These are phyloP conservation scores for Kodamaea kaohsiungensis DNA, from an alignment of 805 yeast species.

Conservation along the genomic window DNA sequence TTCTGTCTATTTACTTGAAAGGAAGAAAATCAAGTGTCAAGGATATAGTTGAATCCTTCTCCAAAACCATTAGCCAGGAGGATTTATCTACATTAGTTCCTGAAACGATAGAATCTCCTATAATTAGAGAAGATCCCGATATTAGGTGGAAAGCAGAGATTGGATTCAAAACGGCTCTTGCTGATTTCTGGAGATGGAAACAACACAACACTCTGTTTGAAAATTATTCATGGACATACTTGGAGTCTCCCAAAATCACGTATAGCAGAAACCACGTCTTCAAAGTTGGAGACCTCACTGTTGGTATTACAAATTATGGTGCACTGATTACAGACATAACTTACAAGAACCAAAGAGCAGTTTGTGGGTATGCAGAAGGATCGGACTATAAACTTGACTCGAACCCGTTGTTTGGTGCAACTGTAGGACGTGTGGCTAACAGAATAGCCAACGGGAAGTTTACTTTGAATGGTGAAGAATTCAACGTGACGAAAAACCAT, in stretches of 20 bases:
- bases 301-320: conserved; percentile 50
- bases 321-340: conserved; percentile 48
- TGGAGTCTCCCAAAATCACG: conserved; percentile 21
- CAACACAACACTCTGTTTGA: conserved; percentile 57
- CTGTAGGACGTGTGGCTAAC: conserved; percentile 67
- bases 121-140: conserved; percentile 76
- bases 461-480: conserved; percentile 38
- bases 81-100: conserved; percentile 23
- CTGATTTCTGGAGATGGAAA: conserved; percentile 79
- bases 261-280: conserved; percentile 39
- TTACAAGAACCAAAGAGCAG: conserved; percentile 41
- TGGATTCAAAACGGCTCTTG: conserved; percentile 62
- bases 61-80: conserved; percentile 60
- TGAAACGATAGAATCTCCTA: conserved; percentile 60
- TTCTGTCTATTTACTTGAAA: background rate
- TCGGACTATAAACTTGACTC: conserved; percentile 27
- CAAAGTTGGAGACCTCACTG: conserved; percentile 34
- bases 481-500: conserved; percentile 46
- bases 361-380: conserved; percentile 39
- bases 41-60: conserved; percentile 39
- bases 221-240: conserved; percentile 34
- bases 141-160: conserved; percentile 66
- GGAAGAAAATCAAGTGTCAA: background rate
- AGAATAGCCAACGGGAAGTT: conserved; percentile 51
- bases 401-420: conserved; percentile 61